A percentile compares a stretch with the other conserved stretches of the same genome.
phyloP scores from a whole-genome alignment of 2,329 filamentous ascomycete species.

The Calonectria hawksworthii region DNA sequence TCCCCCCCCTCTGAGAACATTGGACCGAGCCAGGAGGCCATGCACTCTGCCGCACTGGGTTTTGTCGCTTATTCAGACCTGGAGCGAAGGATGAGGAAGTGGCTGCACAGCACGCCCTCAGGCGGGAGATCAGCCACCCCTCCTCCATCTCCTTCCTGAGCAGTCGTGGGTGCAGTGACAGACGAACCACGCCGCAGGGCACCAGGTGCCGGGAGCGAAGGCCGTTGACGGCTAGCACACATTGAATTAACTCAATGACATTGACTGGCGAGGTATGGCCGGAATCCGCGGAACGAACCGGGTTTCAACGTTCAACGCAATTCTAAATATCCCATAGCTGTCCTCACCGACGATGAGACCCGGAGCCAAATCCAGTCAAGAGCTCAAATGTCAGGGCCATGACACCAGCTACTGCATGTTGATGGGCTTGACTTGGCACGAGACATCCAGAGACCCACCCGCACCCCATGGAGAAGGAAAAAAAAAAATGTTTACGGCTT shows the following conservation, averaged over 20 bases:
- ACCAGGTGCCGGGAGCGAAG: not conserved
- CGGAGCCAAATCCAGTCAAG: constrained; percentile 16
- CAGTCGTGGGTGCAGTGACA: not conserved
- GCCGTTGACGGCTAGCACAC: not conserved
- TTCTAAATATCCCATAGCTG: constrained; percentile 10
- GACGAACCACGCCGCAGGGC: not conserved
- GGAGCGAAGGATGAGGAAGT: not conserved
- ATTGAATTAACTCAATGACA: not conserved
- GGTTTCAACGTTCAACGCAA: not conserved
- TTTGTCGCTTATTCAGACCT: constrained; percentile 18
- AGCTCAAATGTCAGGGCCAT: constrained; percentile 40
- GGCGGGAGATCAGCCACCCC: constrained; percentile 38
- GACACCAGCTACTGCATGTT: constrained; percentile 32
- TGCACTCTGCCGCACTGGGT: not conserved
- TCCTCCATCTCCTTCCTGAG: constrained; percentile 22
- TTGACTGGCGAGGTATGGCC: not conserved
- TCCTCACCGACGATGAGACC: constrained; percentile 28
- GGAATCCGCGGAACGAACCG: constrained; percentile 15
- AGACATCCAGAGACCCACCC: constrained; percentile 35
- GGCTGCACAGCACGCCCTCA: constrained; percentile 18
- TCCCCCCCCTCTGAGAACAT: not conserved
- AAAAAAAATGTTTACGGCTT: constrained; percentile 12
- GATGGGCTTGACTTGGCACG: constrained; percentile 38
- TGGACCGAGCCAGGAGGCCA: not conserved
- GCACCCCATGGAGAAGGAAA: constrained; percentile 37